Evolutionary conservation across 768 basidiomycete genomes (phyloP), one percentile per base, ranked within the genome.

Genomic region (Cystofilobasidium bisporidii): DNA sequence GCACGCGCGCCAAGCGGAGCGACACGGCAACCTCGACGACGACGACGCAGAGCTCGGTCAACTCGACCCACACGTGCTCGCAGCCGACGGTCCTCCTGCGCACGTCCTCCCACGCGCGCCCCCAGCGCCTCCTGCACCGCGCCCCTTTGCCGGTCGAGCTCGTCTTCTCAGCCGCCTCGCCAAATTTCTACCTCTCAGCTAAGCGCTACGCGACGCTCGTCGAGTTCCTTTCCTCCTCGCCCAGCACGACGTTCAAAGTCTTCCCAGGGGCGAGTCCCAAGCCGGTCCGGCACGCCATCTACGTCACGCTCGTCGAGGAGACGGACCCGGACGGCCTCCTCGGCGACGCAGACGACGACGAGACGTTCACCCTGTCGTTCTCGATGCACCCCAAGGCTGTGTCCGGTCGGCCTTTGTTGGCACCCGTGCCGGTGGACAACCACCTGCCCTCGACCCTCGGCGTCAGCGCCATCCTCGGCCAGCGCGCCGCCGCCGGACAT

Each of bases 31-130:
- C 50, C 10, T 53, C 50, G 5, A 17, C 22, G 9, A 12, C 22
- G 9, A 12, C 9, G 8, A 53, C 50, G 24, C 50, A 53, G 12
- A 53, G 50, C 50, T 53, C 50, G 11, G 4, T 53, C 28, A 30
- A 12, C 24, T 53, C 50, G 24, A 53, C n/a, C 10, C 24, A 24
- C 24, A 24, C 50, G 3, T 53, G 50, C 50, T 26, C 24, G n/a
- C 50, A 53, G 50, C 50, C 50, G 50, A 53, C 50, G 9, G 24
- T 53, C 50, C 50, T 53, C 20, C 50, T 53, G 9, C 50, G 50
- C 9, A 53, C 50, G 50, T 53, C 50, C 6, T 53, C 50, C 4
- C 5, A 17, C 24, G 3, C 50, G 11, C n/a, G 28, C 9, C 50
- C 50, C 4, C 22, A 53, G 28, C 50, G 50, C n/a, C 28, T 53